Base-by-base conservation (phyloP, 768 basidiomycete species). In the Mycena metata region DNA sequence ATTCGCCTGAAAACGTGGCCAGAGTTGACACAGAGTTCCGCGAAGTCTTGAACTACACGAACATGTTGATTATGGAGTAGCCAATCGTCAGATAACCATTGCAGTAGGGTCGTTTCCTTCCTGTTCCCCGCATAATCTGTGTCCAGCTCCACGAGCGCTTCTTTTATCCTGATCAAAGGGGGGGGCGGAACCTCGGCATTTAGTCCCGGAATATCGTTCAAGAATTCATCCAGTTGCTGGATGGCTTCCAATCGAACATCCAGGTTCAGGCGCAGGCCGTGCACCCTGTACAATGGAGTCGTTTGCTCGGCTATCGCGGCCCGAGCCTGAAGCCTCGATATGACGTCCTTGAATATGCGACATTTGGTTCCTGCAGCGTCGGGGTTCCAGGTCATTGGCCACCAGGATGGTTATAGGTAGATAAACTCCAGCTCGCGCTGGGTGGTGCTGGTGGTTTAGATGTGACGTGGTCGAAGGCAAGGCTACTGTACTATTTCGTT, bases 11-110 rank as follows among this genome's bases (percentile, higher is more conserved):
- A n/a, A n/a, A n/a, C n/a, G n/a, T 56, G 55, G 36, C 55, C 55
- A 41, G 39, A 56, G 39, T 56, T 56, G 39, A 56, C 24, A 56
- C 55, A 56, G 55, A 56, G 55, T 56, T 56, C 55, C 23, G 55
- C 55, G 13, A 56, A 56, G 55, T 56, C 55, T 56, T 13, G 39
- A 42, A 56, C 55, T 2, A 41, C 17, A 26, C 30, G 30, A 35
- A 52, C 26, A 26, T 35, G 30, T 33, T 16, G 50, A 52, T 30
- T 52, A 24, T n/a, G n/a, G n/a, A 50, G 21, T 50, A 23, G 23
- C 50, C 26, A 52, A 33, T 52, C 41, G 5, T 26, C 41, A 17
- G 55, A 54, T 35, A 35, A 54, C 52, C 33, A 54, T 54, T 54
- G 55, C 55, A 2, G 41, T 24, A 2, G 23, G 39, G 41, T 56